Base-by-base conservation (phyloP, 768 basidiomycete genomes). In the Hygrocybe coccinea region DNA sequence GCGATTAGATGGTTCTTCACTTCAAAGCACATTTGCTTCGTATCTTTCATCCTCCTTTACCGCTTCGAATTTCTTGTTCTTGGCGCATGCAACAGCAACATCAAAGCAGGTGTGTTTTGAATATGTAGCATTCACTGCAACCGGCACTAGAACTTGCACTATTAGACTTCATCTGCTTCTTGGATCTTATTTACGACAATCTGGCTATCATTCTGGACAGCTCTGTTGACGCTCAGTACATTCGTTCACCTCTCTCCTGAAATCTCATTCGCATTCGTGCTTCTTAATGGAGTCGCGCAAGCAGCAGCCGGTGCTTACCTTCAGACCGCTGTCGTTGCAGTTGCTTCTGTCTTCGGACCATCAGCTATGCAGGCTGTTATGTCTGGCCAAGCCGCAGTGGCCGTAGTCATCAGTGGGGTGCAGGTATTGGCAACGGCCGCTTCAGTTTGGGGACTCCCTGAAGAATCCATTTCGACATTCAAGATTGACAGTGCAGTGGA, bases 371-470 rank as follows among this genome's bases (percentile, higher is more conserved):
- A 93, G 66, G 75, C 82, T 22, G 74, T 89, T 66, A 81, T 94
- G 77, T 83, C 90, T 2, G 92, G 91, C 10, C 90, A 94, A 69
- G 92, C 88, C 0, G 89, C 87, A 0, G 82, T 93, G 1, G 93
- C 85, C 0, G 89, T 95, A 11, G 84, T 82, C 1, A 84, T 94
- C 58, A 91, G 90, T 51, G 73, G 76, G 1, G 84, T 91, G 0
- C 91, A 94, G 63, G 78, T 92, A 7, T 58, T 84, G 34, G 84
- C 89, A 56, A 79, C 86, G 8, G 67, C 76, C 1, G 71, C 80
- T 1, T 86, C 86, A 8, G 71, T 88, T 14, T 76, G 74, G 74
- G 73, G 74, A 11, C 69, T 71, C 36, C 63, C 79, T 7, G 64
- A 62, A 25, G 65, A 69, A 33, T 5, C 59, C 2, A 59, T 66